Base-by-base conservation (phyloP, 768 basidiomycete genomes). In the Melanogaster broomeanus region DNA sequence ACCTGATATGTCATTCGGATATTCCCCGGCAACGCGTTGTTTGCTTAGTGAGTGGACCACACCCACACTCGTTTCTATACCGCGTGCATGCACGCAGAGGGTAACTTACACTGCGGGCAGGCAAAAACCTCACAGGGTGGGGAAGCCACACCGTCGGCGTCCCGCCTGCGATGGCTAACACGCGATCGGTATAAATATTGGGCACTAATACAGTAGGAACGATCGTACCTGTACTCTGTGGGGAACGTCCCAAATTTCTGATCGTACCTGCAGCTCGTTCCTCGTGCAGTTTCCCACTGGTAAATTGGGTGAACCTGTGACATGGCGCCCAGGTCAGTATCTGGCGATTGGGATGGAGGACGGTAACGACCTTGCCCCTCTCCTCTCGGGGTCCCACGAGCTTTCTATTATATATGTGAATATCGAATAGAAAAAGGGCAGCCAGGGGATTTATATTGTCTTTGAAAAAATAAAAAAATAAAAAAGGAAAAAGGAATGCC, bases 261-360 rank as follows among this genome's bases (percentile, higher is more conserved):
- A 51, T 52, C 19, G 52, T 65, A 41, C 61, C 53, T 61, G 49
- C 48, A 35, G 5, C 28, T 48, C 10, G 48, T 33, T 12, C 51
- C 56, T 61, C 25, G 34, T 33, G 2, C 6, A 40, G 19, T 34
- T 44, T 42, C 37, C 39, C 28, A 45, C n/a, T n/a, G n/a, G n/a
- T n/a, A n/a, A 45, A 49, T 37, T 6, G 13, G 11, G 33, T 11
- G 42, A 30, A 43, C 27, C 16, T 43, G 28, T 43, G n/a, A n/a
- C 42, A 30, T 25, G 40, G 22, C 6, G 1, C n/a, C 25, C 39
- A 35, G 35, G 44, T 43, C 7, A 16, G 30, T 16, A 44, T 27
- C 42, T 25, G 27, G 11, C 41, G 21, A 15, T 21, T 18, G 19
- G 22, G 22, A 10, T 45, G 38, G 12, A 31, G 10, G 10, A 19